Evolutionary conservation across 306 rosid species (phyloP), one percentile per base, ranked within the genome.

Genomic region (Begonia fuchsioides): DNA sequence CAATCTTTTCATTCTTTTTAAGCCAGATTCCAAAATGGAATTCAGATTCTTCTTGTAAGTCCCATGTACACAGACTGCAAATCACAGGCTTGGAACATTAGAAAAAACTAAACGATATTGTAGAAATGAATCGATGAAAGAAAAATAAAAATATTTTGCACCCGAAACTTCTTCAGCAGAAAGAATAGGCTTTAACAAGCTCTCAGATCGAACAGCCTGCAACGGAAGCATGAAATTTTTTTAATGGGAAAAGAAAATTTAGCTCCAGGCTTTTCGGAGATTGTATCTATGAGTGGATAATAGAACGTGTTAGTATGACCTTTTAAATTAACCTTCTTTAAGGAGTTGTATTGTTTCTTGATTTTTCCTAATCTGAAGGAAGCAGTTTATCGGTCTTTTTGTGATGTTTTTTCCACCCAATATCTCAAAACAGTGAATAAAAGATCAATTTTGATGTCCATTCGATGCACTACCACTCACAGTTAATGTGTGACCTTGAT

Each of bases 61-160:
- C 15, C 95, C 95, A 59, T 90, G 97, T 43, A 84, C 93, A 26
- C 95, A 90, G 32, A 90, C 97, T 90, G 84, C 75, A 72, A 32
- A 47, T 35, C 44, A 43, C 10, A 45, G 39, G 50, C 50, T 63
- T 62, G 64, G 57, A 32, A 41, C 50, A 55, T n/a, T 43, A n/a
- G 50, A 41, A 10, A 13, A 17, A 19, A 18, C 20, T 18, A n/a
- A 32, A 55, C 26, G 19, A 19, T 43, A 19, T 13, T 13, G 14
- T 50, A 55, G 15, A 43, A 55, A 10, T 6, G 6, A n/a, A 26
- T 26, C 7, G 35, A 26, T 5, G 8, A 4, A 26, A 26, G 35
- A 4, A 26, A 26, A 26, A 15, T 35, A 13, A 4, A 3, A 56
- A 13, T 56, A 26, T 26, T n/a, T n/a, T 26, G 35, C 7, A 57